Evolutionary conservation across 2,329 filamentous ascomycete genomes (phyloP).

Genomic region (Dactylonectria estremocensis): DNA sequence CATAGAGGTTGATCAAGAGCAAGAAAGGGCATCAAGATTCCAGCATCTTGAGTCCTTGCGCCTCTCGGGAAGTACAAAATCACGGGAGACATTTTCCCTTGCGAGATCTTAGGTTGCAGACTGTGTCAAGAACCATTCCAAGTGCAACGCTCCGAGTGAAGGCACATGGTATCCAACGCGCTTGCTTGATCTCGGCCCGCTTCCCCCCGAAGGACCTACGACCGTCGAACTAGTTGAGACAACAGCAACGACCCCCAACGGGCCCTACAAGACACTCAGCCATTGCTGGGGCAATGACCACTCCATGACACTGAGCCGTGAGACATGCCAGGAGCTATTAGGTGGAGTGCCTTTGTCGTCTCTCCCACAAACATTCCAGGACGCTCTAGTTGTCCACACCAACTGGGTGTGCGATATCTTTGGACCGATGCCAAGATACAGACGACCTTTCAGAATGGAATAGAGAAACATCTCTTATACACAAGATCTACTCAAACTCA

Average conservation of each 20-base stretch:
- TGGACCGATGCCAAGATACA: conserved; percentile 19
- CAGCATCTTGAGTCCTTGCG: too few relatives aligned
- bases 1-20: too few relatives aligned
- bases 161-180: conserved; percentile 15
- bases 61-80: too few relatives aligned
- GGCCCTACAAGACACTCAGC: conserved; percentile 17
- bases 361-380: conserved; percentile 18
- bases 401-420: conserved; percentile 12
- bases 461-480: conserved; percentile 2
- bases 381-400: conserved; percentile 9
- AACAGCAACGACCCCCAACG: neutral
- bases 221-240: conserved; percentile 13
- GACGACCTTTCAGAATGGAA: conserved; percentile 7
- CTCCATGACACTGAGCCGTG: neutral
- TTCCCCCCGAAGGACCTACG: neutral
- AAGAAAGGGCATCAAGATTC: too few relatives aligned
- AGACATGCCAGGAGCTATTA: conserved; percentile 9
- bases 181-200: neutral
- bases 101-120: too few relatives aligned
- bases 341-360: neutral
- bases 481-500: conserved; percentile 11
- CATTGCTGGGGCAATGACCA: conserved; percentile 18
- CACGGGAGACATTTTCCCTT: too few relatives aligned
- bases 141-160: too few relatives aligned
- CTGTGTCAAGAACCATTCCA: too few relatives aligned